Base-by-base conservation (phyloP, 345 rosid species). In the Hibiscus mutabilis region DNA sequence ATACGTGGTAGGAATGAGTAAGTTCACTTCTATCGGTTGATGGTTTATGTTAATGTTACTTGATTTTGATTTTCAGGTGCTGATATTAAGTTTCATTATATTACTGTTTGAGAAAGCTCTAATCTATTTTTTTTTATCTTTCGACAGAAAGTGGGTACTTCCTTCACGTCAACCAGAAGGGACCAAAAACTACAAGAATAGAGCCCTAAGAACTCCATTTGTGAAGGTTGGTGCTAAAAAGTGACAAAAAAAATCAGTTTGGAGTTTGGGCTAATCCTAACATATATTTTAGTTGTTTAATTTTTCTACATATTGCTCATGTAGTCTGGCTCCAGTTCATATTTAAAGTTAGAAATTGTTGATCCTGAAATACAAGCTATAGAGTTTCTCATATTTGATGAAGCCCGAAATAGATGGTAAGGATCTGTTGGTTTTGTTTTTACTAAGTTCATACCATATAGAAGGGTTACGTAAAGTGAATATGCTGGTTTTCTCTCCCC, bases 131-230 rank as follows among this genome's bases (percentile, higher is more conserved):
- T 47, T 46, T 21, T 77, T 77, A 57, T 22, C 3, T 77, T 55
- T 27, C 76, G 27, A 42, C 82, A 96, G 99, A 71, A 90, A 86
- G 74, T 96, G 99, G 99, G 76, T 82, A 27, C 89, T 96, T 76
- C 99, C 99, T 66, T 86, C 92, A 74, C 83, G 72, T 63, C 78
- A 59, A 47, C 99, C 98, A 12, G 85, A 89, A 74, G 97, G 96
- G 78, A 89, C 92, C 63, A 81, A 76, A 85, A 85, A 81, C 78
- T 83, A 92, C 78, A 92, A 96, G 85, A 87, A 92, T 76, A 89
- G 87, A 82, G 99, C 98, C 44, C 91, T 96, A 60, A 86, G 99
- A 84, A 86, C 90, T 78, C 96, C 98, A 66, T 92, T 96, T 70
- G 82, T 84, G 27, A 86, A 84, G 77, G 99, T 92, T 81, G 76